These are phyloP conservation scores for Eucalyptus curtisii DNA, from an alignment of 345 rosid genomes.

Conservation along the genomic window DNA sequence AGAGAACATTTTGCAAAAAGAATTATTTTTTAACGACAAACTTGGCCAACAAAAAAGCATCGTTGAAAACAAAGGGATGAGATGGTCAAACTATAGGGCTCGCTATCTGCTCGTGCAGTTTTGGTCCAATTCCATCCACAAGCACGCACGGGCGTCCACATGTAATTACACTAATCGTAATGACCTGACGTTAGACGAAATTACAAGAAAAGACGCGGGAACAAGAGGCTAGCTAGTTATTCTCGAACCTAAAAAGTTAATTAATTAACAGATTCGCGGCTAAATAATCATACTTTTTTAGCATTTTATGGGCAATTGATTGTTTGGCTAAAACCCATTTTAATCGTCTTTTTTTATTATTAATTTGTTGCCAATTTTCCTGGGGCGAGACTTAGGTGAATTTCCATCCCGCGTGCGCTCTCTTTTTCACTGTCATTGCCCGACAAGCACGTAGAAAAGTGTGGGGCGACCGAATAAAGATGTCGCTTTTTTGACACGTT, in stretches of 20 bases:
- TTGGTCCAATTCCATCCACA: background rate
- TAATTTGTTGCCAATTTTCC: background rate
- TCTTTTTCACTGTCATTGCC: background rate
- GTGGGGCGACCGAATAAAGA: background rate
- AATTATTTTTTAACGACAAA: background rate
- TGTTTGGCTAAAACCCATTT: background rate
- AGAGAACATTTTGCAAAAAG: background rate
- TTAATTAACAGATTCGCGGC: background rate
- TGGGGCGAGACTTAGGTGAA: background rate
- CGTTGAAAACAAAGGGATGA: background rate
- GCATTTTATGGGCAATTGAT: background rate
- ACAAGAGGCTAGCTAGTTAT: background rate
- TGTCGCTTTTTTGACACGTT: background rate
- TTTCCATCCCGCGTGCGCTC: background rate
- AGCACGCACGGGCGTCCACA: background rate
- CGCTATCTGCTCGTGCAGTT: background rate
- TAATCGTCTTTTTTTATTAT: background rate
- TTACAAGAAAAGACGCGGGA: background rate
- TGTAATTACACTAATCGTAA: background rate
- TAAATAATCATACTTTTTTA: background rate
- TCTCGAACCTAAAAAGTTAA: background rate
- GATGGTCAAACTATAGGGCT: background rate
- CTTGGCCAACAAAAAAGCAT: background rate
- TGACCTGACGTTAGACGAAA: background rate
- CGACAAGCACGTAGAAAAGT: background rate